phyloP scores from a whole-genome alignment of 2,329 filamentous ascomycete species.

The Calcarisporium arbuscula region DNA sequence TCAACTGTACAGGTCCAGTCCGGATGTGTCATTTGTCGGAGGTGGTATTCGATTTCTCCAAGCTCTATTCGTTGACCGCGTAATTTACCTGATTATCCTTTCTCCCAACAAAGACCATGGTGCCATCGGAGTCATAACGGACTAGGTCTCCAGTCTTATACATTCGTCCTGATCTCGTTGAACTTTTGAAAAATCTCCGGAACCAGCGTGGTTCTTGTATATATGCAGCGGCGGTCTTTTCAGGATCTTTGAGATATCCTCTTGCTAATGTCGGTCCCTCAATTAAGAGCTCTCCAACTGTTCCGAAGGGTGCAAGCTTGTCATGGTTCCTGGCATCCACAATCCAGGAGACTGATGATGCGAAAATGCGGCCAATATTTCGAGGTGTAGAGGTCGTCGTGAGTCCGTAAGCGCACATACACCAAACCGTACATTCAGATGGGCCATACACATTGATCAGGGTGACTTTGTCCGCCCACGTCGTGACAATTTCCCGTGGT shows the following conservation, averaged over 20 bases:
- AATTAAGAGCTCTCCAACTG: constrained; percentile 2
- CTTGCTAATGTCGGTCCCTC: constrained; percentile 5
- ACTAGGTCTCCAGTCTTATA: constrained; percentile 6
- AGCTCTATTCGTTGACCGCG: neutral
- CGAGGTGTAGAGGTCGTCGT: neutral
- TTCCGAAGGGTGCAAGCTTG: constrained; percentile 4
- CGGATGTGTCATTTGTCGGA: neutral
- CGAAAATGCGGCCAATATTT: constrained; percentile 5
- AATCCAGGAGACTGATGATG: constrained; percentile 7
- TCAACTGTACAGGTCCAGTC: neutral
- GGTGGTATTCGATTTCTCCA: constrained; percentile 5
- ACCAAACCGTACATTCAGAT: constrained; percentile 3
- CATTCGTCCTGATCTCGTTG: neutral
- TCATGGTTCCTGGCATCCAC: constrained; percentile 3
- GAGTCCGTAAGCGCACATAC: constrained; percentile 1
- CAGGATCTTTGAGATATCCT: constrained; percentile 3
- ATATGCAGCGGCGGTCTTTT: constrained; percentile 1
- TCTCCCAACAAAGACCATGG: neutral
- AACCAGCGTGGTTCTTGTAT: neutral
- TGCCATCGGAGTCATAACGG: neutral
- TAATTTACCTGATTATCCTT: neutral
- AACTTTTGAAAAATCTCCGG: neutral
- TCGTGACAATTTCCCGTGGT: neutral
- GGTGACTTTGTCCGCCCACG: constrained; percentile 4
- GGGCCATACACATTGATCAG: constrained; percentile 4